phyloP scores from a whole-genome alignment of 371 early-diverging fungal species.

The Coemansia sp. region DNA sequence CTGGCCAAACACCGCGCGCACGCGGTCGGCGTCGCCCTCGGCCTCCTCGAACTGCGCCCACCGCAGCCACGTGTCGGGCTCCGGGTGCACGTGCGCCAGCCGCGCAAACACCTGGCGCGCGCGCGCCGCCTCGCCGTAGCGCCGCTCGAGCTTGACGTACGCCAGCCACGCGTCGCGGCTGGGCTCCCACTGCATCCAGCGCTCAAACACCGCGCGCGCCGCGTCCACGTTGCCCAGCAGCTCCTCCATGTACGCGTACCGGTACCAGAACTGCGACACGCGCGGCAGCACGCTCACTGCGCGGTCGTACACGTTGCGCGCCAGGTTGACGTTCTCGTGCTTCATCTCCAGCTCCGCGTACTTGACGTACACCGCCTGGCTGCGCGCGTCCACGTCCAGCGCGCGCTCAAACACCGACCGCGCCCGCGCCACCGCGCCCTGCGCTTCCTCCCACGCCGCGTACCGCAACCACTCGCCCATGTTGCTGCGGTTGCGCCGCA shows the following conservation, averaged over 20 bases:
- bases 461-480: conserved; percentile 94
- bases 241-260: conserved; percentile 98
- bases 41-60: conserved; percentile 96
- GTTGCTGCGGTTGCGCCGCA: conserved; percentile 80
- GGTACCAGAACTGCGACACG: conserved; percentile 96
- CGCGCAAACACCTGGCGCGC: conserved; percentile 82
- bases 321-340: conserved; percentile 86
- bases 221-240: conserved; percentile 86
- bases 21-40: conserved; percentile 60
- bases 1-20: conserved; percentile 80
- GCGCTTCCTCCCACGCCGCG: conserved; percentile 93
- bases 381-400: conserved; percentile 84
- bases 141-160: conserved; percentile 90
- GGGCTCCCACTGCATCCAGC: conserved; percentile 99
- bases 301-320: conserved; percentile 93
- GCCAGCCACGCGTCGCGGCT: conserved; percentile 90
- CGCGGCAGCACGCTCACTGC: conserved; percentile 89
- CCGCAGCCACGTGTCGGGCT: conserved; percentile 92
- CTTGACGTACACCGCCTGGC: conserved; percentile 84
- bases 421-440: conserved; percentile 82
- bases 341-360: conserved; percentile 98
- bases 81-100: conserved; percentile 86
- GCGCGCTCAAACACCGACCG: conserved; percentile 92
- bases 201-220: conserved; percentile 91
- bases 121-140: conserved; percentile 83